Conservation (phyloP, 768 basidiomycete species). For the Amanita pseudoporphyria region DNA sequence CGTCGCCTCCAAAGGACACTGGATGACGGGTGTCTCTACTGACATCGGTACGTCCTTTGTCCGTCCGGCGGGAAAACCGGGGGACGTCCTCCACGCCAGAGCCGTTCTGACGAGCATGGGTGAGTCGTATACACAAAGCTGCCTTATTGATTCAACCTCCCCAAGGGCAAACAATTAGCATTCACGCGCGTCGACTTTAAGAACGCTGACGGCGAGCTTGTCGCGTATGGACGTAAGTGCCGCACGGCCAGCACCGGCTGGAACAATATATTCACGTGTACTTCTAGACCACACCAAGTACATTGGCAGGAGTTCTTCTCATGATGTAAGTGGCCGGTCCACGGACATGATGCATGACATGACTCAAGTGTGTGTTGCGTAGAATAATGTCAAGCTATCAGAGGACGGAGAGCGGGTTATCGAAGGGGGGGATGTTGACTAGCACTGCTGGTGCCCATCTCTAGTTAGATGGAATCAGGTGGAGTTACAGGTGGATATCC, state of each 20-base stretch:
- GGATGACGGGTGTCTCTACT: constrained; percentile 82
- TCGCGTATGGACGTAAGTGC: constrained; percentile 72
- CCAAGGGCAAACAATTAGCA: constrained; percentile 66
- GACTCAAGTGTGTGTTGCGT: constrained; percentile 6
- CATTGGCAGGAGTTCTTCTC: constrained; percentile 56
- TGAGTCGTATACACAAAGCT: constrained; percentile 16
- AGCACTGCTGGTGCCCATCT: no score
- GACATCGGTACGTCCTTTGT: constrained; percentile 76
- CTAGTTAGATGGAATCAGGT: no score
- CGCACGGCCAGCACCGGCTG: neutral
- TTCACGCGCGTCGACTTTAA: constrained; percentile 78
- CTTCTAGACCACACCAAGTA: constrained; percentile 76
- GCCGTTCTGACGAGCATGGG: constrained; percentile 66
- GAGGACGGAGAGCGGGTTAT: constrained; percentile 65
- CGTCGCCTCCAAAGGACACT: constrained; percentile 75
- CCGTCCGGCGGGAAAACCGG: constrained; percentile 61
- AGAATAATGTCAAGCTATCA: constrained; percentile 75
- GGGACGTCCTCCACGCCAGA: constrained; percentile 56
- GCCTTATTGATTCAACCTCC: neutral
- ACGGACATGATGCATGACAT: neutral
- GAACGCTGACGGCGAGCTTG: constrained; percentile 49
- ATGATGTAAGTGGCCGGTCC: constrained; percentile 23
- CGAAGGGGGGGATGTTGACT: constrained; percentile 45
- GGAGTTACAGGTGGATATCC: no score
- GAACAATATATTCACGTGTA: constrained; percentile 2